Evolutionary conservation across 805 yeast genomes (phyloP).

Genomic region (Osmozyma mogii): DNA sequence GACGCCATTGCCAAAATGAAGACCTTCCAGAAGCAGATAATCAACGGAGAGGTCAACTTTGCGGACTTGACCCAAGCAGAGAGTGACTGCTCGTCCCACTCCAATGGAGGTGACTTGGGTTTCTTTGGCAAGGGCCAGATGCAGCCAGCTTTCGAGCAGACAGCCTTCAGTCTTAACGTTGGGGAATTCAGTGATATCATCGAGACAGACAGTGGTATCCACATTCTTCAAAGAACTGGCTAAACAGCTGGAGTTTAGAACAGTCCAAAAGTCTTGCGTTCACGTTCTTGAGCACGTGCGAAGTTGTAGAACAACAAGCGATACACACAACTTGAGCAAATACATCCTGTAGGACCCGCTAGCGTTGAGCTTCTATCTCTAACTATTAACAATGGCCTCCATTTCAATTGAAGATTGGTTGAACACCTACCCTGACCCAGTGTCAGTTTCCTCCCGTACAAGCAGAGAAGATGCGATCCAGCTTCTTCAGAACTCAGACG

Average conservation of each 20-base stretch:
- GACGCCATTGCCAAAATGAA: constrained; percentile 67
- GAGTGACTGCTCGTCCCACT: constrained; percentile 82
- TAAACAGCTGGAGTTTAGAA: too few relatives aligned
- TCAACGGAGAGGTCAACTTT: constrained; percentile 57
- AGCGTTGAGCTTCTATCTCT: too few relatives aligned
- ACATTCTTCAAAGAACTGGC: constrained; percentile 78
- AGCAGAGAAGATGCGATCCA: constrained; percentile 10
- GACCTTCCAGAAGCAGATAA: constrained; percentile 48
- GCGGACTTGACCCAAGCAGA: constrained; percentile 71
- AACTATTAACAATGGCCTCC: too few relatives aligned
- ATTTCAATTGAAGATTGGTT: constrained; percentile 6
- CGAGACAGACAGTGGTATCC: constrained; percentile 88
- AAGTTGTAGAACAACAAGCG: too few relatives aligned
- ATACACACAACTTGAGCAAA: too few relatives aligned
- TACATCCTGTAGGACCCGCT: too few relatives aligned
- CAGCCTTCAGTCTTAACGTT: constrained; percentile 70
- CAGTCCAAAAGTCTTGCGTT: too few relatives aligned
- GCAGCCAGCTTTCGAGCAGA: constrained; percentile 93
- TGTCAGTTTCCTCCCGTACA: constrained; percentile 1
- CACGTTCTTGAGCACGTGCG: too few relatives aligned
- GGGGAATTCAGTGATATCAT: constrained; percentile 80
- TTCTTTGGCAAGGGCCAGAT: constrained; percentile 82
- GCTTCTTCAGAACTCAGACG: constrained; percentile 6
- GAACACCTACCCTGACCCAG: constrained; percentile 5
- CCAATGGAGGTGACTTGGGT: constrained; percentile 89